A percentile compares a stretch with the other conserved stretches of the same genome.
These are phyloP conservation scores for Microsporum audouinii DNA, from an alignment of 2,329 filamentous ascomycete genomes.

Conservation along the genomic window DNA sequence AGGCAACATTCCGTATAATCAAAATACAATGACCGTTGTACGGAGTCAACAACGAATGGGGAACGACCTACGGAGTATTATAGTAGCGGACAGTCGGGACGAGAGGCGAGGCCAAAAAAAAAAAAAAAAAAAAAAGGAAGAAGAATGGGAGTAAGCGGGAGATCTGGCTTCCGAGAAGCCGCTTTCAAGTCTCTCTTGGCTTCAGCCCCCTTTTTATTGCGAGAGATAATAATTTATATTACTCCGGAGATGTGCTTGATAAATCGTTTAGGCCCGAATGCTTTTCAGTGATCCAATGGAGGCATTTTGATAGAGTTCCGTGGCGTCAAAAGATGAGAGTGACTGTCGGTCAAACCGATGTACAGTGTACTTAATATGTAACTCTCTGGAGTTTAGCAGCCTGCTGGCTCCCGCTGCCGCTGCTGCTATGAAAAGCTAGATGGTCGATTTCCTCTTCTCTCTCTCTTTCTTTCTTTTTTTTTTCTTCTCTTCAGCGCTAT, in stretches of 20 bases:
- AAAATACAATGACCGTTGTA: neutral
- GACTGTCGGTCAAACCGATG: neutral
- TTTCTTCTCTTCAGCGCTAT: neutral
- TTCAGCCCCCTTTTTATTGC: slow-evolving; percentile 2
- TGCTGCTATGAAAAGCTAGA: neutral
- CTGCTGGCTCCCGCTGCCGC: neutral
- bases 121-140: neutral
- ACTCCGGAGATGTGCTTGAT: neutral
- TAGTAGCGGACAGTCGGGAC: neutral
- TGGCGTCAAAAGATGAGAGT: neutral
- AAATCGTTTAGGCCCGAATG: neutral
- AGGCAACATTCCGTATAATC: neutral
- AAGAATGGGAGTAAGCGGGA: neutral
- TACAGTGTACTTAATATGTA: neutral
- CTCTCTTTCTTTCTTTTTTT: neutral
- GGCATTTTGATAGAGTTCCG: neutral
- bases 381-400: neutral
- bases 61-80: neutral
- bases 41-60: neutral
- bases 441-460: neutral
- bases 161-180: slow-evolving; percentile 1
- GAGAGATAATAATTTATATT: neutral
- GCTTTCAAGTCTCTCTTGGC: neutral
- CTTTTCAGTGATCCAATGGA: slow-evolving; percentile 3
- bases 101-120: neutral